A percentile compares a stretch with the other conserved stretches of the same genome.
Conservation (phyloP, 495 filamentous ascomycete genomes). For the Aspergillus leporis region DNA sequence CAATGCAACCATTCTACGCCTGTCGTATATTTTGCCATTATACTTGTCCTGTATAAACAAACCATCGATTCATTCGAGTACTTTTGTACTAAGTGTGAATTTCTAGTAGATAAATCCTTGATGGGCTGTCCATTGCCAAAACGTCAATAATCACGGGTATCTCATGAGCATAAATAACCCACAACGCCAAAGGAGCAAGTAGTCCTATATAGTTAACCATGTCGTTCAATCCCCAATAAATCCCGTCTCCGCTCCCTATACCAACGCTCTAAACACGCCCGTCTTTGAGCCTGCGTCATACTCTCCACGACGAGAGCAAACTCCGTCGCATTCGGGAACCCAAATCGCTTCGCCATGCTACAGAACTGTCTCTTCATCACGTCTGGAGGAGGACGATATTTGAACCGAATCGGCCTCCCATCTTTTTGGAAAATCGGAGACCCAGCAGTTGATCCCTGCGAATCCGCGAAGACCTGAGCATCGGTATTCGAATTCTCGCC, state of each 20-base stretch:
- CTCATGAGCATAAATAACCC: not conserved
- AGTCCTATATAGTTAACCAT: not conserved
- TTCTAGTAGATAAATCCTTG: not conserved
- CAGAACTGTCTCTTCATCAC: slow-evolving; percentile 86
- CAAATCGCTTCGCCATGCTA: slow-evolving; percentile 79
- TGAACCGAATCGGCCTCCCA: slow-evolving; percentile 50
- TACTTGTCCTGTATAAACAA: not conserved
- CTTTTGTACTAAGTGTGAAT: not conserved
- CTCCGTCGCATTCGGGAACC: slow-evolving; percentile 73
- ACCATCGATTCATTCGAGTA: too few species aligned
- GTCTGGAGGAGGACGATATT: slow-evolving; percentile 72
- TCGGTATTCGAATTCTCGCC: slow-evolving; percentile 51
- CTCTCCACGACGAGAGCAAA: slow-evolving; percentile 94
- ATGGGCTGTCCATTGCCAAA: too few species aligned
- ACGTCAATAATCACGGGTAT: not conserved
- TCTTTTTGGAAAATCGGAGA: slow-evolving; percentile 20
- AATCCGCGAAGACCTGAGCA: slow-evolving; percentile 48
- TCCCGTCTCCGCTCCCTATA: slow-evolving; percentile 61
- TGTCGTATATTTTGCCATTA: not conserved
- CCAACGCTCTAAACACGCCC: slow-evolving; percentile 78
- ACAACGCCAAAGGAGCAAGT: not conserved
- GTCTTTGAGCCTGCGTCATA: slow-evolving; percentile 84
- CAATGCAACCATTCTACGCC: too few species aligned
- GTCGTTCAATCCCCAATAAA: slow-evolving; percentile 13
- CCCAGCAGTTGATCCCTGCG: slow-evolving; percentile 23